Evolutionary conservation across 257 asterid species (phyloP).

Genomic region (Capsicum rhomboideum): DNA sequence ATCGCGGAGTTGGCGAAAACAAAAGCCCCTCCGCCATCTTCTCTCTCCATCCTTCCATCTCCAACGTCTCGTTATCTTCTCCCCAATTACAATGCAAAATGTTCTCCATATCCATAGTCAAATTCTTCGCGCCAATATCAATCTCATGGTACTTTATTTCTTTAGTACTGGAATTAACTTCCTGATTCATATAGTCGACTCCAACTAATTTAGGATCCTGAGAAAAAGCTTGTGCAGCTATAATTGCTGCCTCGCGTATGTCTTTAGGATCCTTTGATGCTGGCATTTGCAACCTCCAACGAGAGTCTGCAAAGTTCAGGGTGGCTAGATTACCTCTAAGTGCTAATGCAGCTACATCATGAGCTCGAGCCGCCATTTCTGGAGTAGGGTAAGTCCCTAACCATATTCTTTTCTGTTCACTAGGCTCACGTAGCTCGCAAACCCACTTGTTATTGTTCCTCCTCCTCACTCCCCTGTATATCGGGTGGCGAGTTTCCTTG

Average conservation of each 20-base stretch:
- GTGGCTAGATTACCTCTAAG: slow-evolving; percentile 43
- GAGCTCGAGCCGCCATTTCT: slow-evolving; percentile 81
- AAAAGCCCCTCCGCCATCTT: slow-evolving; percentile 36
- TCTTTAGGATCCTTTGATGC: slow-evolving; percentile 33
- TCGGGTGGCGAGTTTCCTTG: slow-evolving; percentile 30
- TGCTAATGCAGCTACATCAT: slow-evolving; percentile 71
- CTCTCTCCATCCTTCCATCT: slow-evolving; percentile 1
- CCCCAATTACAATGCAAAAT: not conserved
- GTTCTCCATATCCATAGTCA: not conserved
- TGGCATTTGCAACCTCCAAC: slow-evolving; percentile 38
- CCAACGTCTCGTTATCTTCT: slow-evolving; percentile 4
- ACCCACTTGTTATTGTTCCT: slow-evolving; percentile 28
- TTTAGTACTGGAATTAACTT: not conserved
- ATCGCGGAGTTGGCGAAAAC: slow-evolving; percentile 46
- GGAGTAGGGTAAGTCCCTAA: slow-evolving; percentile 62
- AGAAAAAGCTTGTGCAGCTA: not conserved
- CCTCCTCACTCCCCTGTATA: slow-evolving; percentile 23
- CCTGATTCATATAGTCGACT: not conserved
- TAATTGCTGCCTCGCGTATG: slow-evolving; percentile 33
- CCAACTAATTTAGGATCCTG: not conserved
- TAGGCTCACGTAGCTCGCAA: slow-evolving; percentile 46
- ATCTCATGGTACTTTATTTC: slow-evolving; percentile 6
- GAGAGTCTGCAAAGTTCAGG: slow-evolving; percentile 61
- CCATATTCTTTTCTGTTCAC: slow-evolving; percentile 54
- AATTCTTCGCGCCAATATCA: not conserved